Evolutionary conservation across 2,329 filamentous ascomycete genomes (phyloP), one percentile per base, ranked within the genome.

Genomic region (Penicillium rolfsii): DNA sequence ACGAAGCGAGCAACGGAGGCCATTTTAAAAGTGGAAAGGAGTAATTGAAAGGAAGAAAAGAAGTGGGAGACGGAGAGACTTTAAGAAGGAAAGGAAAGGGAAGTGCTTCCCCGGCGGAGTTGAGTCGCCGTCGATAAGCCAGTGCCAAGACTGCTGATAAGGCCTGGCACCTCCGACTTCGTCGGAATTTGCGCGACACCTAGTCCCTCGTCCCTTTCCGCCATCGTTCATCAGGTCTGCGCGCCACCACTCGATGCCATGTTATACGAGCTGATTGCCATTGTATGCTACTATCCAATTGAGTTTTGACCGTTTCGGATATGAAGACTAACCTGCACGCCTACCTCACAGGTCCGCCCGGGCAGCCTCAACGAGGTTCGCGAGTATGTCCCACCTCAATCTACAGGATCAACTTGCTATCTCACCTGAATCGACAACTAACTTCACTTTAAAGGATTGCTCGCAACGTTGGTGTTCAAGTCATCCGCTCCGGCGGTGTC

Each of bases 251-350:
- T 67, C 65, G 63, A 66, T 65, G 71, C 77, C 67, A 97, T 99
- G 95, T 83, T 99, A 81, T 99, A 99, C 84, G 95, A 99, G 83
- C 83, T 98, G 74, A 95, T 99, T 79, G 95, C 91, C 78, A 89
- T 97, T 81, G 95, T 97, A 82, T 73, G 89, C 82, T 11, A 9
- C 26, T 22, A 24, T 26, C 54, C 11, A 52, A 22, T 52, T 19
- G 30, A 7, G 40, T 16, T 35, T 30, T 52, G 35, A n/a, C 19
- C 5, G 4, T 9, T 38, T 58, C 43, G 36, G 35, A 24, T 22
- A 26, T 1, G 36, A 49, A 43, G 8, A 57, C 66, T 70, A 64
- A 70, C 57, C 41, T 40, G 48, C 26, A 28, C 35, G 41, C 52
- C 56, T 41, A 53, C 54, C 59, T 55, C 56, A 58, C 75, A 98